Base-by-base conservation (phyloP, 805 yeast species). In the Suhomyces tanzawaensis region DNA sequence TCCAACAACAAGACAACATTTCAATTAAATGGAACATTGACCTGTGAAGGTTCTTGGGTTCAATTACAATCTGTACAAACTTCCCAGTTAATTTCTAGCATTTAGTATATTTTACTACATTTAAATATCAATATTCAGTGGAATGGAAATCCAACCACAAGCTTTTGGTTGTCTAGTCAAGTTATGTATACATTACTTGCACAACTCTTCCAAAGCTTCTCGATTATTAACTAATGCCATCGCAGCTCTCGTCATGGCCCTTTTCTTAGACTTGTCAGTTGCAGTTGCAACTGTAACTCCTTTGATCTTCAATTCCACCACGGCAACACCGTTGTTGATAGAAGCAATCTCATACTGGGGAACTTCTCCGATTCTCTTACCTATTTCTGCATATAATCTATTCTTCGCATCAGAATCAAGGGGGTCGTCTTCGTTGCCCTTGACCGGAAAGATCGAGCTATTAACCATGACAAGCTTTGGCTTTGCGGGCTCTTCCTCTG, bases 161-260 rank as follows among this genome's bases (percentile, higher is more conserved):
- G 9, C 9, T 21, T 21, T 21, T 21, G 23, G 7, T 21, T 7
- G 7, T 21, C 23, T 21, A 21, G 23, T 21, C 23, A 21, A 7
- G 7, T 21, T 7, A 9, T 21, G 23, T 21, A 21, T 28, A 6
- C 17, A 28, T 33, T 21, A 33, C 17, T 33, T 33, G 21, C 40
- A 36, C 19, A 46, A 34, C 34, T 46, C 47, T 15, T 43, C 41
- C 29, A 49, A 41, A 9, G 51, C 51, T 19, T 47, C 46, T 36
- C 51, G 47, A 36, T 48, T 48, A 32, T 62, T 57, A 36, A 66
- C 46, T 15, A 68, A 49, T 8, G 64, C 57, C 50, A 59, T 58
- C 8, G 74, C 74, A 3, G 70, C 70, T 40, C 66, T 50, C 11
- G 67, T 57, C 58, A 63, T 60, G 4, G 72, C 72, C 40, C 55